Conservation (phyloP, 202 grass and related monocot species). For the Saccharum hybrid region DNA sequence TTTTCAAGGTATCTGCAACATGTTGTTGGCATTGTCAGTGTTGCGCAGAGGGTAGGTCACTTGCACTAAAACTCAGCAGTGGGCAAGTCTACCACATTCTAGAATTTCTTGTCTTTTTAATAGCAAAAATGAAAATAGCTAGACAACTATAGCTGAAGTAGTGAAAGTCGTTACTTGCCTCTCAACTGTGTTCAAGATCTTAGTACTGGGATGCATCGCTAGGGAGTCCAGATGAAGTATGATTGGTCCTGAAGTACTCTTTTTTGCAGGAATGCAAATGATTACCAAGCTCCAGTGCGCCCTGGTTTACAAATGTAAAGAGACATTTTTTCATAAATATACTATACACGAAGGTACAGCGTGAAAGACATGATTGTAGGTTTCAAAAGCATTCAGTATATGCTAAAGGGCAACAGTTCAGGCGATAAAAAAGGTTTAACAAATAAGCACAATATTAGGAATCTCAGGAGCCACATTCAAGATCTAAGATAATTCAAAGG, state of each 20-base stretch:
- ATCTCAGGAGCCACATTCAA: slow-evolving; percentile 8
- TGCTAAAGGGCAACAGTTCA: slow-evolving; percentile 16
- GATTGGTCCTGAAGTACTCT: slow-evolving; percentile 69
- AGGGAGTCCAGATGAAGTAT: slow-evolving; percentile 95
- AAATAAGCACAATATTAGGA: slow-evolving; percentile 18
- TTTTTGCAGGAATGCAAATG: slow-evolving; percentile 81
- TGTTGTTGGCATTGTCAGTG: slow-evolving; percentile 32
- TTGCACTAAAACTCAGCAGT: slow-evolving; percentile 17
- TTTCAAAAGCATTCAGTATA: slow-evolving; percentile 10
- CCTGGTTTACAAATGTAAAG: slow-evolving; percentile 52
- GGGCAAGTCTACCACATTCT: slow-evolving; percentile 1
- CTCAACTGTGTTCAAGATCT: slow-evolving; percentile 58
- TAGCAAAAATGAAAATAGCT: not conserved
- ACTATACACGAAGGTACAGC: not conserved
- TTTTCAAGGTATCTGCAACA: slow-evolving; percentile 70
- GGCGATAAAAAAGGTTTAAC: not conserved
- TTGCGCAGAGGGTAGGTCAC: slow-evolving; percentile 23
- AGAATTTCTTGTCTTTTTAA: slow-evolving; percentile 25
- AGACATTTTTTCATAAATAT: slow-evolving; percentile 18
- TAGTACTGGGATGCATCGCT: slow-evolving; percentile 62
- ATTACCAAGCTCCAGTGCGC: slow-evolving; percentile 94
- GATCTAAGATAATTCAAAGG: slow-evolving; percentile 22
- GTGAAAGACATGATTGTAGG: not conserved
- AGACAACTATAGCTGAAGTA: slow-evolving; percentile 39
- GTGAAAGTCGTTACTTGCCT: slow-evolving; percentile 41